Conservation (phyloP, 176 grass and related monocot genomes). For the Triticum aestivum region DNA sequence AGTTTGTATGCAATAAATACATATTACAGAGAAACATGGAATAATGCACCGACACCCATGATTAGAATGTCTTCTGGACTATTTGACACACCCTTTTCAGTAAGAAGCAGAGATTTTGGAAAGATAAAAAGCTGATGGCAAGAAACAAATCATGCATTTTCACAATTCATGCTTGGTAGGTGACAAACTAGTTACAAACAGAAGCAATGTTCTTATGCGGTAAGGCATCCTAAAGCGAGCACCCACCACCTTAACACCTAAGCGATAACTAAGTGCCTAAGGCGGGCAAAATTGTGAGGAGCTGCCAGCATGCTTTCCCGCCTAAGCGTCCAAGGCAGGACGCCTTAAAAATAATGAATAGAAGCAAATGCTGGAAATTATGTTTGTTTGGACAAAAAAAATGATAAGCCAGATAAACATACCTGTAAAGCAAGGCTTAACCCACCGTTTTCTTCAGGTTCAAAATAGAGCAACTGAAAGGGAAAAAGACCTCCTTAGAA, state of each 20-base stretch:
- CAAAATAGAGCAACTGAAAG: conserved; percentile 93
- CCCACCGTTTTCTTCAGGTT: conserved; percentile 91
- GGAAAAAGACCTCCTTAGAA: conserved; percentile 11
- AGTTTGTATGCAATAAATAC: neutral
- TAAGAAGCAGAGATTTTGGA: neutral
- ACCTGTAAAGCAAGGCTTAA: conserved; percentile 98
- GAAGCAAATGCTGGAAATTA: conserved; percentile 16
- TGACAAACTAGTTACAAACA: neutral
- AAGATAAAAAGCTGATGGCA: conserved; percentile 5
- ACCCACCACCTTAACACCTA: neutral
- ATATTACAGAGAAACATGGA: neutral
- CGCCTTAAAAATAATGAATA: neutral
- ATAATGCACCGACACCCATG: too few species aligned
- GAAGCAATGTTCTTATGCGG: neutral
- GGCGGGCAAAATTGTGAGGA: neutral
- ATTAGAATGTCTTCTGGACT: too few species aligned
- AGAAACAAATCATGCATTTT: neutral
- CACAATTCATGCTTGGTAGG: neutral
- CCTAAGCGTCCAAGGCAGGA: neutral
- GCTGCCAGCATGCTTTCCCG: neutral
- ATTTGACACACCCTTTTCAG: neutral
- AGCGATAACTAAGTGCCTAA: neutral
- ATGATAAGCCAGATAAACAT: conserved; percentile 18
- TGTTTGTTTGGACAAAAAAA: neutral
- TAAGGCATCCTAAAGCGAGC: neutral